These are phyloP conservation scores for Symbiodinium natans DNA, from an alignment of 73 alveolate species.

Conservation along the genomic window DNA sequence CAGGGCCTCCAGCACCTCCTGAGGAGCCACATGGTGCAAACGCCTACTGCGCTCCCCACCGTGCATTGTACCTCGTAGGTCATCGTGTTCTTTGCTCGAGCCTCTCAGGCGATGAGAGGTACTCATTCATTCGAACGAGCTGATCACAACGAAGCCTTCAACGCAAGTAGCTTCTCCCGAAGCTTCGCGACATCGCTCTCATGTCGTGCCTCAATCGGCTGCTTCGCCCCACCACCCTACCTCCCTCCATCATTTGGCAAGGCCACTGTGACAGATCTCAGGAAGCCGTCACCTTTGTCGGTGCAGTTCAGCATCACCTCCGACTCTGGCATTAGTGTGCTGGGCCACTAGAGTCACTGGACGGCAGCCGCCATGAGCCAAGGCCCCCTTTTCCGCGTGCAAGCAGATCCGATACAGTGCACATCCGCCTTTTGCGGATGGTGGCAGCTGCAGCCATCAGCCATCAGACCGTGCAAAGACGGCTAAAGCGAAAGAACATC, in stretches of 20 bases:
- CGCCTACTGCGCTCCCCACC: not conserved
- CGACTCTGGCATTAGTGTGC: not conserved
- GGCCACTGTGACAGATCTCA: conserved; percentile 18
- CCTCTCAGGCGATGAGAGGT: not conserved
- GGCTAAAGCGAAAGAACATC: not conserved
- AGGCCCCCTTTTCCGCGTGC: not conserved
- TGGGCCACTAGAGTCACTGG: not conserved
- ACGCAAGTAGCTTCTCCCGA: not conserved
- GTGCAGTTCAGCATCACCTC: conserved; percentile 53
- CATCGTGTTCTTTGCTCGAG: not conserved
- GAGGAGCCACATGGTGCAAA: not conserved
- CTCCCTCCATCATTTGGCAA: not conserved
- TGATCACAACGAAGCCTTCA: not conserved
- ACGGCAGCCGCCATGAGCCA: not conserved
- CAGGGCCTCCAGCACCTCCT: conserved; percentile 16
- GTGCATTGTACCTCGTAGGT: not conserved
- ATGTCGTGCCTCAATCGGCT: no score
- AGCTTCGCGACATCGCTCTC: not conserved
- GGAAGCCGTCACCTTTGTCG: not conserved
- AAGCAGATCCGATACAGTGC: no score
- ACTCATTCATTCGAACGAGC: not conserved
- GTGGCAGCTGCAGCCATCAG: no score
- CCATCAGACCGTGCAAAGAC: not conserved
- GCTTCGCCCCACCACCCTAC: no score
- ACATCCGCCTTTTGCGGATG: no score